These are phyloP conservation scores for Triticum aestivum DNA, from an alignment of 176 grass and related monocot genomes.

Conservation along the genomic window DNA sequence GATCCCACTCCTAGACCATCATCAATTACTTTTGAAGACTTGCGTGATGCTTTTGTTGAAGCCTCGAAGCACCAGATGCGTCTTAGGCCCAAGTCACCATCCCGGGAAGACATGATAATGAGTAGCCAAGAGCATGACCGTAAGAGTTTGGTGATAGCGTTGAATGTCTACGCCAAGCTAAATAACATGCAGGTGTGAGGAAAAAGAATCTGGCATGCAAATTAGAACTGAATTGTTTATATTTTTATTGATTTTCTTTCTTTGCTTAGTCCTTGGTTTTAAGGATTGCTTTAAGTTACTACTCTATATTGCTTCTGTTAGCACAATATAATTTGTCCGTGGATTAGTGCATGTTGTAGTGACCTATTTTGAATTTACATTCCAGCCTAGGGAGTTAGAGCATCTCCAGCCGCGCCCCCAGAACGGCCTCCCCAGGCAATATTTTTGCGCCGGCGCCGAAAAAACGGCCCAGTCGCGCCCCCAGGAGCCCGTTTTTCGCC, in stretches of 20 bases:
- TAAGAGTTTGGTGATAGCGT: neutral
- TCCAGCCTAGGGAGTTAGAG: neutral
- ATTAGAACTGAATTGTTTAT: neutral
- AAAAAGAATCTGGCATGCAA: neutral
- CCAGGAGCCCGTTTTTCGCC: no score
- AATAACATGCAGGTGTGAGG: neutral
- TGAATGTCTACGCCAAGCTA: neutral
- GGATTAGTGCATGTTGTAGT: neutral
- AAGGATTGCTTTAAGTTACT: neutral
- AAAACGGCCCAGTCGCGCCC: no score
- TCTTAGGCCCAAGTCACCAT: neutral
- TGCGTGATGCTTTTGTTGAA: neutral
- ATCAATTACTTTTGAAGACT: neutral
- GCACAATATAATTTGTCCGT: neutral
- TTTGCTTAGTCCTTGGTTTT: neutral
- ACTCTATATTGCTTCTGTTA: neutral
- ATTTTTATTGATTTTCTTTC: neutral
- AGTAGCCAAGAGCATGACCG: neutral
- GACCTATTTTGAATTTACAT: neutral
- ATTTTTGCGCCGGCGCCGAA: no score
- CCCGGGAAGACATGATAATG: neutral
- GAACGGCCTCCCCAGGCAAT: no score
- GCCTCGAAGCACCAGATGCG: neutral
- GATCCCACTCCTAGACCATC: constrained; percentile 11
- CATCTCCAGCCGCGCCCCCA: no score